phyloP scores from a whole-genome alignment of 805 yeast genomes.

The Yarrowia hollandica region DNA sequence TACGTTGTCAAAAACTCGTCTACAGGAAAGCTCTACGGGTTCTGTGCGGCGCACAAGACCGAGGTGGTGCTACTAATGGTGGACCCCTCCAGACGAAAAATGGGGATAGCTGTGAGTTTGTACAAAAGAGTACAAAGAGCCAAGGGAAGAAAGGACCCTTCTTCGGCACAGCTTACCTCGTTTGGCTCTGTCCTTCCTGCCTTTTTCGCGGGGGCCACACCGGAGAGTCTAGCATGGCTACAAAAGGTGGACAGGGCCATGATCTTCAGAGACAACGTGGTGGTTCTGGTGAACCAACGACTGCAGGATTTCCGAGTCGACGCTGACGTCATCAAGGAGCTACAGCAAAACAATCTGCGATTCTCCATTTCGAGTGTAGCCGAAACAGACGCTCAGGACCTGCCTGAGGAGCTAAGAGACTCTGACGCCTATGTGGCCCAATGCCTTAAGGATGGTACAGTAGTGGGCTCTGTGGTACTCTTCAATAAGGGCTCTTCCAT shows the following conservation, averaged over 20 bases:
- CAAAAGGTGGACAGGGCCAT: constrained; percentile 24
- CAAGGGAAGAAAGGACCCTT: constrained; percentile 11
- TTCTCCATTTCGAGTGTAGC: constrained; percentile 14
- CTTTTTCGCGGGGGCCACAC: constrained; percentile 7
- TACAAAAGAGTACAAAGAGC: constrained; percentile 51
- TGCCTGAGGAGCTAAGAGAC: constrained; percentile 6
- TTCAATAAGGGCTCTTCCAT: neutral
- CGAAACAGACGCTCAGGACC: neutral
- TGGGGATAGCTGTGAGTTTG: constrained; percentile 56
- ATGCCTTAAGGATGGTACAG: constrained; percentile 1
- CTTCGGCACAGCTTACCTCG: constrained; percentile 14
- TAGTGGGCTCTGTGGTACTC: constrained; percentile 1
- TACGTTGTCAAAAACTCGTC: constrained; percentile 42
- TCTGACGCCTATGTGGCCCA: constrained; percentile 14
- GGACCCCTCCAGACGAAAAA: constrained; percentile 54
- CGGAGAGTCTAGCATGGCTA: constrained; percentile 16
- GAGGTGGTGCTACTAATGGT: constrained; percentile 50
- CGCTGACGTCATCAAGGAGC: neutral
- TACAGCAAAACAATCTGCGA: constrained; percentile 7
- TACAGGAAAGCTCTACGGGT: constrained; percentile 55
- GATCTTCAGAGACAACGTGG: constrained; percentile 16
- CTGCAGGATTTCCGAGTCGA: constrained; percentile 15
- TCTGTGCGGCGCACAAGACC: constrained; percentile 38
- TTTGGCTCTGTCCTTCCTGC: constrained; percentile 9
- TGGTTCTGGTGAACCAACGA: constrained; percentile 1